Evolutionary conservation across 108 stramenopile species (phyloP), one percentile per base, ranked within the genome.

Genomic region (Pseudonitzschia pungens): DNA sequence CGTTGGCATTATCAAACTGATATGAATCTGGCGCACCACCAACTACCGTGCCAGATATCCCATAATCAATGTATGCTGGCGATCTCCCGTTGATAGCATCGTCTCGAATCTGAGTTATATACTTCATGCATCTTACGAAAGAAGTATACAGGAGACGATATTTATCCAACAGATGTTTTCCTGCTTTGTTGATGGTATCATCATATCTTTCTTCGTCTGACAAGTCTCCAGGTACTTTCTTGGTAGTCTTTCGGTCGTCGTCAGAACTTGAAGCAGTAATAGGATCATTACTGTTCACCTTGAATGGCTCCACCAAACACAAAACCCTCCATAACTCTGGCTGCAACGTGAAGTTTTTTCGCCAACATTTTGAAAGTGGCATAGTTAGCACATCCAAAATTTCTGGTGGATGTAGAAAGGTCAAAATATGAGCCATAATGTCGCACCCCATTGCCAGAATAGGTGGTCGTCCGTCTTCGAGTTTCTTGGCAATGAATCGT

Each of bases 91-190:
- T 77, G 58, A 77, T 29, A 14, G 76, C 76, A 70, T 77, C 70
- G 10, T 77, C 70, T 56, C 69, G 76, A 43, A 71, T 77, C 64
- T 71, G 76, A 2, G 76, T 80, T 56, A 92, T 72, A 57, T 94
- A 94, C 59, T 80, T 86, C 83, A 94, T 87, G 77, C 93, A 94
- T 22, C 84, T 75, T 42, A 94, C 83, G 72, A 90, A 94, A 48
- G 89, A 87, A 43, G 89, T 84, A 69, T 92, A 94, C 68, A 94
- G 67, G 48, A 90, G 72, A 28, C 90, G 81, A 63, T 84, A 90
- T 52, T 79, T 80, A 15, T 90, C 89, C 41, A 89, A 79, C 15
- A 44, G 33, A 6, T n/a, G n/a, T 15, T 44, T 41, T 21, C 8
- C 56, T 45, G 54, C 53, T 57, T 80, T 51, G 42, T 45, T 66